These are phyloP conservation scores for Podaxis sp. DNA, from an alignment of 768 basidiomycete genomes.

Conservation along the genomic window DNA sequence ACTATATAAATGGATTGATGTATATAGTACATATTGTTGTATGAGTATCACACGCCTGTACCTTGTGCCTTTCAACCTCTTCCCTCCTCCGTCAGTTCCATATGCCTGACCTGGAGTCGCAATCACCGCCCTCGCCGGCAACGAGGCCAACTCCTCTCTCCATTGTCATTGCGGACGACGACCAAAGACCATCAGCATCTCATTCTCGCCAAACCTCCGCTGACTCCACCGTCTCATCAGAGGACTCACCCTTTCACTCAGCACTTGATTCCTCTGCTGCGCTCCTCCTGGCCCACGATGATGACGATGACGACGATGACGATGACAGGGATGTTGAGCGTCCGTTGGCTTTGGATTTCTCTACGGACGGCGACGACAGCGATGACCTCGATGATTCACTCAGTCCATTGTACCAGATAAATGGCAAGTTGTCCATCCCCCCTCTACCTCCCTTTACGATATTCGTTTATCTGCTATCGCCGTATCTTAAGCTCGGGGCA, in stretches of 20 bases:
- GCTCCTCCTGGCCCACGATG: slow-evolving; percentile 63
- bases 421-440: slow-evolving; percentile 39
- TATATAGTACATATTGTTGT: background rate
- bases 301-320: slow-evolving; percentile 42
- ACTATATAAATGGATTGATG: background rate
- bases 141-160: background rate
- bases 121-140: background rate
- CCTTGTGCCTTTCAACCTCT: slow-evolving; percentile 1
- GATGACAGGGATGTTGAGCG: slow-evolving; percentile 13
- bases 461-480: slow-evolving; percentile 68
- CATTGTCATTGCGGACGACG: background rate
- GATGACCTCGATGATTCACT: slow-evolving; percentile 51
- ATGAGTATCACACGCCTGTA: background rate
- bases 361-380: slow-evolving; percentile 26
- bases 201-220: background rate
- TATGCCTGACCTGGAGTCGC: background rate
- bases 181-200: background rate
- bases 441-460: slow-evolving; percentile 57
- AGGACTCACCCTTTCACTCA: slow-evolving; percentile 26
- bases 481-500: slow-evolving; percentile 72
- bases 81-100: background rate
- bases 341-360: slow-evolving; percentile 35
- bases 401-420: slow-evolving; percentile 45
- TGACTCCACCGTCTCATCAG: slow-evolving; percentile 5
- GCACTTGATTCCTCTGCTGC: slow-evolving; percentile 47